Conservation (phyloP, 2,329 filamentous ascomycete species). For the Cladosporium sphaerospermum region DNA sequence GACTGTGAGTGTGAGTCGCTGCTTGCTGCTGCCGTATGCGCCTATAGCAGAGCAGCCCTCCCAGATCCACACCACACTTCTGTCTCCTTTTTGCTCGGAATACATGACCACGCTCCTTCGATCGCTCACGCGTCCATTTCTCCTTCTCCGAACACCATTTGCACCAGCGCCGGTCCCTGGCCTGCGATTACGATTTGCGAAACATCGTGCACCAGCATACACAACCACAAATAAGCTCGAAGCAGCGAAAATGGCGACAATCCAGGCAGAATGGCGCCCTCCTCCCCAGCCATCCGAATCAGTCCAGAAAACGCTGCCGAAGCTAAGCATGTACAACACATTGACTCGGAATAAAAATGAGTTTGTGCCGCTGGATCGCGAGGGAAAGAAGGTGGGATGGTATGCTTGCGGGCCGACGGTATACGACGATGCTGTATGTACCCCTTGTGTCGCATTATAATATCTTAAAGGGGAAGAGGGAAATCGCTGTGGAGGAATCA, state of each 20-base stretch:
- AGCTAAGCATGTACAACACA: conserved; percentile 73
- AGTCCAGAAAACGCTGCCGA: conserved; percentile 32
- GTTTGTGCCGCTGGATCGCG: conserved; percentile 65
- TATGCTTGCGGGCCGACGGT: conserved; percentile 81
- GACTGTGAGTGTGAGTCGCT: too few relatives aligned
- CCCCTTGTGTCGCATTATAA: background rate
- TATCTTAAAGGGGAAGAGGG: too few relatives aligned
- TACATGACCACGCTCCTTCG: conserved; percentile 12
- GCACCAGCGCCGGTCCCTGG: background rate
- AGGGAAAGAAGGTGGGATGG: conserved; percentile 67
- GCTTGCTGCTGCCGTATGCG: too few relatives aligned
- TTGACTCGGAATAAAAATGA: conserved; percentile 67
- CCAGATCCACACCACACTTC: background rate
- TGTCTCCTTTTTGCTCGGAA: background rate
- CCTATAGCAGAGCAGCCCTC: too few relatives aligned
- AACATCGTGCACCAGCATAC: background rate
- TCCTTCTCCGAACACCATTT: background rate
- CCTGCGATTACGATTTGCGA: background rate
- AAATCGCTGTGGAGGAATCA: too few relatives aligned
- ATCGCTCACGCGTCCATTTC: conserved; percentile 1
- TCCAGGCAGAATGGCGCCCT: conserved; percentile 26
- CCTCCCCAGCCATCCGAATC: conserved; percentile 29
- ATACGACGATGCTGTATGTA: conserved; percentile 60
- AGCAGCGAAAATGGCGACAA: background rate
- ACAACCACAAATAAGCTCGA: conserved; percentile 1